Conservation (phyloP, 371 early-diverging fungal species). For the Apophysomyces ossiformis region DNA sequence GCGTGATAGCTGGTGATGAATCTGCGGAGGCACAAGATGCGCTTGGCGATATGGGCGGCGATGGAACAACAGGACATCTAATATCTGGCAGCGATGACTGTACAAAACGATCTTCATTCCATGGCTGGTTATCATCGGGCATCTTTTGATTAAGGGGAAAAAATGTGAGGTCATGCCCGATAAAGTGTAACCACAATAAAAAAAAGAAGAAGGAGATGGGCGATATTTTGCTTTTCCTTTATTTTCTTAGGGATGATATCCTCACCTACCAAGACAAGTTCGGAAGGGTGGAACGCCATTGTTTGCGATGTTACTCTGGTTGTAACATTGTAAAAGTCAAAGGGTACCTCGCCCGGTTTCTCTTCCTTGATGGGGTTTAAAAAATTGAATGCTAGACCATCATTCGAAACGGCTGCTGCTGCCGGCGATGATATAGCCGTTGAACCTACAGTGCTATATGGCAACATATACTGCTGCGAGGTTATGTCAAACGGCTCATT, state of each 20-base stretch:
- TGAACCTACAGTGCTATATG: neutral
- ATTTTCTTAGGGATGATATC: slow-evolving; percentile 3
- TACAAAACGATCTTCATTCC: neutral
- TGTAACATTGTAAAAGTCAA: neutral
- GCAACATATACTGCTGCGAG: neutral
- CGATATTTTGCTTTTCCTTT: neutral
- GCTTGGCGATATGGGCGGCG: slow-evolving; percentile 21
- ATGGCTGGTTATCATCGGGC: slow-evolving; percentile 5
- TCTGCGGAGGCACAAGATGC: slow-evolving; percentile 27
- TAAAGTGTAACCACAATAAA: neutral
- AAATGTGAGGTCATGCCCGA: neutral
- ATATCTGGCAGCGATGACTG: slow-evolving; percentile 2
- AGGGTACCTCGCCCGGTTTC: neutral
- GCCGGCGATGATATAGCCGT: neutral
- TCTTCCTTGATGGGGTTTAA: neutral
- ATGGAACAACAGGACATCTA: neutral
- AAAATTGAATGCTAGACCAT: neutral
- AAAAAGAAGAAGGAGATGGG: neutral
- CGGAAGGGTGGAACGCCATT: neutral
- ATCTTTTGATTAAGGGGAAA: neutral
- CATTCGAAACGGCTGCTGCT: neutral
- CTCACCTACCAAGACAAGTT: slow-evolving; percentile 11
- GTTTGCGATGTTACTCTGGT: neutral
- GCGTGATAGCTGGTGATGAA: slow-evolving; percentile 33
- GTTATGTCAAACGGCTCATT: neutral